A percentile compares a stretch with the other conserved stretches of the same genome.
Evolutionary conservation across 768 basidiomycete species (phyloP).

Genomic region (Auricularia sp.): DNA sequence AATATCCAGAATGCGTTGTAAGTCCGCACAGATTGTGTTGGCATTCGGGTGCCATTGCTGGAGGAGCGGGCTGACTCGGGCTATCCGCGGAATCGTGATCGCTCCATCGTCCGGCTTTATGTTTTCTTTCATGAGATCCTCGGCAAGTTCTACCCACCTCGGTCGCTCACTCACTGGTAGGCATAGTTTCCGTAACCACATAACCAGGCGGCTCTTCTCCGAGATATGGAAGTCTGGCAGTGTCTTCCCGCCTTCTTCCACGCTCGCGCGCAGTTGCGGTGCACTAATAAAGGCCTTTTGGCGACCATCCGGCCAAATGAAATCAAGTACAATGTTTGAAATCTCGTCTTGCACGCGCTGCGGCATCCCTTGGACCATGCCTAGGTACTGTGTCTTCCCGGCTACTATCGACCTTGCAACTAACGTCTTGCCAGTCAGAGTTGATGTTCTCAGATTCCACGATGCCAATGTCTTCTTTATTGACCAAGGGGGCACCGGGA

Average conservation of each 20-base stretch:
- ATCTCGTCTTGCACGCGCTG: not conserved
- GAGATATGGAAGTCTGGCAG: not conserved
- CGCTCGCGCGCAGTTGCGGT: not conserved
- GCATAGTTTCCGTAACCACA: not conserved
- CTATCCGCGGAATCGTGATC: not conserved
- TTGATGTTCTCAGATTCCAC: constrained; percentile 2
- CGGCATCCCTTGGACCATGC: not conserved
- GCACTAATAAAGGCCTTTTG: not conserved
- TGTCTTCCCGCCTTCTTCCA: not conserved
- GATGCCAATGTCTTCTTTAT: not conserved
- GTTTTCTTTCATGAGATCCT: not conserved
- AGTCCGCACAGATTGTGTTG: not conserved
- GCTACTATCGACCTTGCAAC: not conserved
- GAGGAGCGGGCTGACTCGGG: not conserved
- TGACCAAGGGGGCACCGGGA: too few relatives aligned
- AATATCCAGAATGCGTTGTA: not conserved
- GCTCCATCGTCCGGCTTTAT: not conserved
- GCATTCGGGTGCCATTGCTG: not conserved
- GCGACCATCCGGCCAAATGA: not conserved
- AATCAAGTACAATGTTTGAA: not conserved
- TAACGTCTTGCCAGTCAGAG: not conserved
- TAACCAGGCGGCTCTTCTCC: not conserved
- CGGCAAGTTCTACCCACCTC: not conserved
- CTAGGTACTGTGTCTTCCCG: not conserved
- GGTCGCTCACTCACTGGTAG: not conserved